Conservation (phyloP, 164 flowering plant genomes). For the Umbilicus rupestris region DNA sequence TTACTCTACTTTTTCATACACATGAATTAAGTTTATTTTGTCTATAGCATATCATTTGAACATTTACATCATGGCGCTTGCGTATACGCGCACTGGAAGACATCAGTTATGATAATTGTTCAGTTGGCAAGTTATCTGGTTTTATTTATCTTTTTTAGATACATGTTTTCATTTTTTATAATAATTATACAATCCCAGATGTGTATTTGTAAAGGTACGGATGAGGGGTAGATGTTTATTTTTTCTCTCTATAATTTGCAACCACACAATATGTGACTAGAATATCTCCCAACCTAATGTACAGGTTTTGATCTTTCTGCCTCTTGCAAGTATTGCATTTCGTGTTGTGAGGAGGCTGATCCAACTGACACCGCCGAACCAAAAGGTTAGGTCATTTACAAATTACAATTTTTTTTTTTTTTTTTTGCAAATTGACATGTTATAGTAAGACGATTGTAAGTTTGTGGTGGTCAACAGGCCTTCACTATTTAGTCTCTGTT, state of each 20-base stretch:
- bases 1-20: neutral
- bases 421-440: neutral
- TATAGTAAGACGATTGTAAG: neutral
- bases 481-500: neutral
- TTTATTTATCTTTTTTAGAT: too few species aligned
- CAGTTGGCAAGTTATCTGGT: too few species aligned
- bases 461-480: neutral
- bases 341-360: conserved; percentile 75
- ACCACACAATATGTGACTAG: neutral
- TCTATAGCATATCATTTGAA: neutral
- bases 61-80: neutral
- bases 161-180: too few species aligned
- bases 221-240: neutral
- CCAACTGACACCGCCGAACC: conserved; percentile 56
- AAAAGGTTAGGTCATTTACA: conserved; percentile 53
- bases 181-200: neutral
- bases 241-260: neutral
- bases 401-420: conserved; percentile 8
- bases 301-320: conserved; percentile 78
- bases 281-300: neutral
- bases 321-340: conserved; percentile 64
- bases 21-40: neutral
- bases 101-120: too few species aligned
- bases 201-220: neutral
- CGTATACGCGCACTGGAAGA: neutral